Conservation (phyloP, 225 moss, liverwort and hornwort genomes). For the Thuidium tamariscinum region DNA sequence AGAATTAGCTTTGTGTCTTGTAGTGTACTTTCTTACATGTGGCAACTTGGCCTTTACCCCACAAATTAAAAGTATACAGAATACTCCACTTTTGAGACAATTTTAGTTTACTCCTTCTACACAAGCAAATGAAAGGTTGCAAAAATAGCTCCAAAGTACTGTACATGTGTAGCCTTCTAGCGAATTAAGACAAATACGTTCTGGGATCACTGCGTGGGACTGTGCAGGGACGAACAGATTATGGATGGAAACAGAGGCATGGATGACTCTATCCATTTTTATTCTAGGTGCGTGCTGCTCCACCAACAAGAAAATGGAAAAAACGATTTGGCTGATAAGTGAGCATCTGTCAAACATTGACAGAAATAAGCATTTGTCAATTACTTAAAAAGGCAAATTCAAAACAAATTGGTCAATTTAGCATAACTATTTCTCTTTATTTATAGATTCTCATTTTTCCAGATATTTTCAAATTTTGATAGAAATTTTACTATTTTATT, state of each 20-base stretch:
- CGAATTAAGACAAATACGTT: too few relatives aligned
- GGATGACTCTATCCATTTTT: background rate
- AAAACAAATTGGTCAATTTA: too few relatives aligned
- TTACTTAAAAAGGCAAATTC: background rate
- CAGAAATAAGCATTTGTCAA: background rate
- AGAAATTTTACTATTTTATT: background rate
- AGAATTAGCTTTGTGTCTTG: too few relatives aligned
- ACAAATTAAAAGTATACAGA: too few relatives aligned
- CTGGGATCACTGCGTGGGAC: too few relatives aligned
- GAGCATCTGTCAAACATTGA: background rate
- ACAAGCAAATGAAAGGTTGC: too few relatives aligned
- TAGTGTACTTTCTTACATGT: too few relatives aligned
- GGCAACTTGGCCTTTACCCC: too few relatives aligned
- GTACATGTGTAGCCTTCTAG: too few relatives aligned
- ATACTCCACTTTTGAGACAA: too few relatives aligned
- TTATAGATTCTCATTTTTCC: background rate
- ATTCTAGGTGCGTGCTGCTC: background rate
- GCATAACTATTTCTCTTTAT: background rate
- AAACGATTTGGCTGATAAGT: background rate
- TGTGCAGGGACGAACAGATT: background rate
- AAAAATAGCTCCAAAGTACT: too few relatives aligned
- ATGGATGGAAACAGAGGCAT: background rate
- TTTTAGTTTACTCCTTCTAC: too few relatives aligned
- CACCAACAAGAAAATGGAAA: background rate
- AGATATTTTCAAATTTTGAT: background rate